Conservation (phyloP, 2,329 filamentous ascomycete genomes). For the Cytospora schulzeri region DNA sequence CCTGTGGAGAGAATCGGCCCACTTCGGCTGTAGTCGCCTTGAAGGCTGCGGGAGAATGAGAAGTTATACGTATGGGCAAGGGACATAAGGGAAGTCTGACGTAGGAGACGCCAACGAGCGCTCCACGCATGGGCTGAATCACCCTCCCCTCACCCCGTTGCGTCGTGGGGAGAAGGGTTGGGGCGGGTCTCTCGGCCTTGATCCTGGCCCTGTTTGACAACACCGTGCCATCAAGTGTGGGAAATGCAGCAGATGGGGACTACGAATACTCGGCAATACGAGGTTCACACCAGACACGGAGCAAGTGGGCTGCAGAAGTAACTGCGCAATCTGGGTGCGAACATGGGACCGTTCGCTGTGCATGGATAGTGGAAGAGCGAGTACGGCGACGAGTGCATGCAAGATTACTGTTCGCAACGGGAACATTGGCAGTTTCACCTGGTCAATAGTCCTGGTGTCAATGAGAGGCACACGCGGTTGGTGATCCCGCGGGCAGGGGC, state of each 20-base stretch:
- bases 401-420: no score
- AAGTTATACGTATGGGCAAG: no score
- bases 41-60: no score
- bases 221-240: not conserved
- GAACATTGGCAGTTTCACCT: no score
- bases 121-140: no score
- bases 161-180: not conserved
- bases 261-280: not conserved
- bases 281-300: not conserved
- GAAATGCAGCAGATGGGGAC: not conserved
- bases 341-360: not conserved
- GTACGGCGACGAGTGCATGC: no score
- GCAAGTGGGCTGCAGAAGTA: not conserved
- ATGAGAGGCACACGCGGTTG: no score
- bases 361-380: not conserved
- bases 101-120: no score
- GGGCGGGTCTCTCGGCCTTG: not conserved
- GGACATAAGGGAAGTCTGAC: no score
- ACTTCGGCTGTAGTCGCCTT: not conserved
- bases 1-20: not conserved
- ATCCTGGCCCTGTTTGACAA: not conserved
- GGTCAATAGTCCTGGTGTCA: no score
- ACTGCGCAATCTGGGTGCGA: no score
- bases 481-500: no score
- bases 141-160: not conserved